Percentiles rank a stretch among this genome's conserved stretches.
Conservation (phyloP, 2,329 filamentous ascomycete species). For the Nemania sp. region DNA sequence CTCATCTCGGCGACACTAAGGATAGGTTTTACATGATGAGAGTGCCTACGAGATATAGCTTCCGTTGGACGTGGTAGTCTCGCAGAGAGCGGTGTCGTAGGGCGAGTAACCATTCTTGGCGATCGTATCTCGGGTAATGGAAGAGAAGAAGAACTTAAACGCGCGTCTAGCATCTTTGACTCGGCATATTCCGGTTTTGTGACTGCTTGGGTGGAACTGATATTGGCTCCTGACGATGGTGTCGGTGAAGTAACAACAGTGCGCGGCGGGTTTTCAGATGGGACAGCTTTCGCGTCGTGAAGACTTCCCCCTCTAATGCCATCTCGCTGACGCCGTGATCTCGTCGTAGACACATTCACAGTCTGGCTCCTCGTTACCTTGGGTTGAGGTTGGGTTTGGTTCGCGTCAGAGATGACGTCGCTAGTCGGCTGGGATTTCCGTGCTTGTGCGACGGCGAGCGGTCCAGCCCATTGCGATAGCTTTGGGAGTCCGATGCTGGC, state of each 20-base stretch:
- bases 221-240: constrained; percentile 31
- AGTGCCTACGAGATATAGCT: constrained; percentile 67
- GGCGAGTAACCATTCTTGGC: constrained; percentile 63
- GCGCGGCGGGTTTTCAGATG: constrained; percentile 37
- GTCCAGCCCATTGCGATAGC: constrained; percentile 82
- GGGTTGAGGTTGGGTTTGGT: constrained; percentile 46
- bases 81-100: constrained; percentile 69
- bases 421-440: constrained; percentile 76
- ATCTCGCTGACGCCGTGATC: constrained; percentile 62
- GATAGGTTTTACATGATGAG: constrained; percentile 69
- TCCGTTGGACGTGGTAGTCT: constrained; percentile 63
- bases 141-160: constrained; percentile 75
- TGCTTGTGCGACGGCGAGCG: constrained; percentile 84
- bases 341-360: constrained; percentile 63
- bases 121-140: constrained; percentile 72
- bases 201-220: constrained; percentile 41
- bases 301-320: constrained; percentile 60
- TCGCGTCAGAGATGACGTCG: constrained; percentile 71
- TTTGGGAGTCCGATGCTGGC: constrained; percentile 80
- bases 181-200: constrained; percentile 63
- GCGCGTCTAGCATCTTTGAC: constrained; percentile 67
- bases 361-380: constrained; percentile 78
- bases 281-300: constrained; percentile 51
- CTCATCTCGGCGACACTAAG: constrained; percentile 73
- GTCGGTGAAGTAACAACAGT: constrained; percentile 27